Base-by-base conservation (phyloP, 192 early-diverging fungal genomes). In the Mortierella antarctica region DNA sequence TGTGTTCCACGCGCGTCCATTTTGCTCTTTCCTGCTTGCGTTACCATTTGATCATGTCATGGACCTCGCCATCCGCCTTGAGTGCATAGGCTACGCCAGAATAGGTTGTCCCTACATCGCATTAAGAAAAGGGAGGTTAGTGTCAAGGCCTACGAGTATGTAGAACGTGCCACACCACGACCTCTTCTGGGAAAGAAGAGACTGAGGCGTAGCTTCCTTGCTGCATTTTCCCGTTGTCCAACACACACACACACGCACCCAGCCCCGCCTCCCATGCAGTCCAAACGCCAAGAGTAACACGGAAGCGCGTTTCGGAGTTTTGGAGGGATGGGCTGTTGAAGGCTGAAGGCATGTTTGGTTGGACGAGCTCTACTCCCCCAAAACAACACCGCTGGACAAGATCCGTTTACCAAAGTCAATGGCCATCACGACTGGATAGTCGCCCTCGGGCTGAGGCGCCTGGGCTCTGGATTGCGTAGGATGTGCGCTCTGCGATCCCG, bases 31-130 rank as follows among this genome's bases (percentile, higher is more conserved):
- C 5, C 4, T 41, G 31, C 31, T 31, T 31, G 31, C 31, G 31
- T 61, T 83, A 88, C 86, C 86, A 88, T 74, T 83, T 82, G 7
- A 61, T 62, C 7, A 88, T 65, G 57, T 88, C 86, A 18, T 70
- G 71, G 0, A 88, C 71, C 65, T 88, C 86, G 8, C 75, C 79
- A 18, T 86, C 73, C 42, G 85, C 83, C 46, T 71, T 72, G 47
- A 83, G 80, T 5, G 86, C 83, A 73, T 84, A 88, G 21, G 86
- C 83, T 12, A 82, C 82, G 39, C 86, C 86, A 4, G 86, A 85
- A 41, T 68, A 88, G 11, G 86, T 88, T 3, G 86, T 88, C 53
- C 86, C 86, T 73, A 70, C 62, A 47, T 15, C 6, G 50, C 15
- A 14, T 13, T 42, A 45, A 50, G 14, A 39, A 18, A 39, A 61